Evolutionary conservation across 768 basidiomycete genomes (phyloP), one percentile per base, ranked within the genome.

Genomic region (Kondoa malvinella): DNA sequence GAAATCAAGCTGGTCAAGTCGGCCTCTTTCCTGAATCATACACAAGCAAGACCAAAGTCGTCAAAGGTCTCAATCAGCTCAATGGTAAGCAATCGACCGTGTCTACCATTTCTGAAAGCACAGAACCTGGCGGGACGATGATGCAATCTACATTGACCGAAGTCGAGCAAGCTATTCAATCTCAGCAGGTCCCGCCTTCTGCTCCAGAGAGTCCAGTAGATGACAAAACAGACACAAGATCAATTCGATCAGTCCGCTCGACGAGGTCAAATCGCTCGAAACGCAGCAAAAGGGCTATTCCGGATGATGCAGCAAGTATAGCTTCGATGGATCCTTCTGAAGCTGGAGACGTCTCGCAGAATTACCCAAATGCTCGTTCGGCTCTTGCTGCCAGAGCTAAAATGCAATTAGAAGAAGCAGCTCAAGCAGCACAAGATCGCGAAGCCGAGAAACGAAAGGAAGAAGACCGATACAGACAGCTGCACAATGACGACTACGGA

Each of bases 11-110:
- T 15, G 94, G 92, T 2, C 85, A 85, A 76, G 78, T 82, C n/a
- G 95, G 95, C 1, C 80, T 99, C 14, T 97, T 99, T 74, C 95
- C 95, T 1, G 82, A 87, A 73, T 86, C 84, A 70, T 96, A 96
- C 74, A 94, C 92, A 0, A 81, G 87, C 0, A 78, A 83, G 2
- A 80, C 78, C 1, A 81, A 83, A 0, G 82, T 85, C 2, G 73
- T 71, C 74, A 0, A 72, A n/a, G 33, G 29, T 34, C 57, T 29
- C 50, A 34, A 30, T 8, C 15, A 3, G 3, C 29, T 34, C 17
- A 31, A 17, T 17, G 25, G n/a, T 12, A 63, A 63, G 32, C 17
- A 31, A 17, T 29, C 14, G 17, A 31, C 61, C 3, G 58, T 31
- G 14, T 26, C 25, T 31, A 63, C 16, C 2, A 63, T 33, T 16